Evolutionary conservation across 169 alveolate species (phyloP).

Genomic region (Theileria annulata): DNA sequence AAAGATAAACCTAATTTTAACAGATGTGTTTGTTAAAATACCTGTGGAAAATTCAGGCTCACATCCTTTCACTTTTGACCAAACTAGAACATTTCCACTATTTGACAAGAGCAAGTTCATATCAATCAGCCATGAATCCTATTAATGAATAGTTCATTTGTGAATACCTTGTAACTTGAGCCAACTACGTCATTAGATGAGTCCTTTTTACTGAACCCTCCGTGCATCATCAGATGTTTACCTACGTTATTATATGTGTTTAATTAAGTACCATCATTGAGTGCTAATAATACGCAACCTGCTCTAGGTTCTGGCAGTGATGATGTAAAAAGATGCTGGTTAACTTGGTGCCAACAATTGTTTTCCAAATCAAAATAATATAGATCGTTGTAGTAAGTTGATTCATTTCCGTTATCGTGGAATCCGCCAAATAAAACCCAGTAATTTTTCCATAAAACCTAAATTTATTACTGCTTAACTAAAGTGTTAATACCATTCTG

Average conservation of each 20-base stretch:
- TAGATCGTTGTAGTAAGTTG: constrained; percentile 85
- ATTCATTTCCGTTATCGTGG: constrained; percentile 82
- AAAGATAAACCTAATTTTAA: constrained; percentile 67
- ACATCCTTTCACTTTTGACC: constrained; percentile 63
- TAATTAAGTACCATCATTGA: constrained; percentile 37
- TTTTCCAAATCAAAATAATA: constrained; percentile 70
- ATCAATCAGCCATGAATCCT: constrained; percentile 87
- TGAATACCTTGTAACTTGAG: constrained; percentile 53
- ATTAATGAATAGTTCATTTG: neutral
- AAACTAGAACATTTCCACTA: constrained; percentile 60
- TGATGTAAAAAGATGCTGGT: constrained; percentile 53
- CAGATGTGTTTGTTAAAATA: too few relatives aligned
- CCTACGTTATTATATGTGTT: constrained; percentile 49
- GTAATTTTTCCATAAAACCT: constrained; percentile 82
- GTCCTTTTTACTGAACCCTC: constrained; percentile 88
- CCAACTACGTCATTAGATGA: constrained; percentile 82
- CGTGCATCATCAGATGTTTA: constrained; percentile 78
- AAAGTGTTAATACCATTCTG: constrained; percentile 76
- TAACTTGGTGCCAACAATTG: constrained; percentile 54
- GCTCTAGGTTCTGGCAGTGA: constrained; percentile 64
- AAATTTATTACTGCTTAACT: neutral
- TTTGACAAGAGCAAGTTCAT: constrained; percentile 72
- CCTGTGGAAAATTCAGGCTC: constrained; percentile 77
- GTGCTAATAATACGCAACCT: constrained; percentile 61
- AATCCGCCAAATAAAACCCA: constrained; percentile 89